These are phyloP conservation scores for Penicillium bovifimosum DNA, from an alignment of 495 filamentous ascomycete genomes.

Conservation along the genomic window DNA sequence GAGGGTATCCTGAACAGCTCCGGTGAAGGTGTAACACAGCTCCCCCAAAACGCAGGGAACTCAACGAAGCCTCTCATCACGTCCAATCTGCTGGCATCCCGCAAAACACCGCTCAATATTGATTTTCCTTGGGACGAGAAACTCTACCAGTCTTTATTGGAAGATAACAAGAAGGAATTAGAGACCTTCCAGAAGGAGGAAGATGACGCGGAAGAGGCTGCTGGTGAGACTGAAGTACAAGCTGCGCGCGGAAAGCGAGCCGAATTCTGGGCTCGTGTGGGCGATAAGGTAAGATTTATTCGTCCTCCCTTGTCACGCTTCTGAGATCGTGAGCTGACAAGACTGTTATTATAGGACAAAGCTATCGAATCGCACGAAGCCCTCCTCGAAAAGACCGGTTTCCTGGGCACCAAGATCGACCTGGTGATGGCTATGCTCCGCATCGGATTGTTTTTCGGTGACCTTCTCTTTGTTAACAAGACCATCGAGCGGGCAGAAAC, in stretches of 20 bases:
- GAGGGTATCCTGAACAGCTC: slow-evolving; percentile 80
- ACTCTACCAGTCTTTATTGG: slow-evolving; percentile 76
- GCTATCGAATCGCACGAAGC: slow-evolving; percentile 86
- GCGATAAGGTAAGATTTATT: slow-evolving; percentile 72
- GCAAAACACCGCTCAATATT: slow-evolving; percentile 53
- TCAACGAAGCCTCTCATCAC: slow-evolving; percentile 50
- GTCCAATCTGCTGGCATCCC: slow-evolving; percentile 65
- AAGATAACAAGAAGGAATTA: slow-evolving; percentile 86
- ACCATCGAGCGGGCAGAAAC: slow-evolving; percentile 84
- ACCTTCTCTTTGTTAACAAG: slow-evolving; percentile 86
- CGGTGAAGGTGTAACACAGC: slow-evolving; percentile 63
- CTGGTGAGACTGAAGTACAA: slow-evolving; percentile 91
- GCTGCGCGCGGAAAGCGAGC: slow-evolving; percentile 90
- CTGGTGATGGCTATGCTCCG: slow-evolving; percentile 93
- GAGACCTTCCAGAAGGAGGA: slow-evolving; percentile 92
- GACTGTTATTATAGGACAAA: slow-evolving; percentile 62
- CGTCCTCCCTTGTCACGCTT: neutral
- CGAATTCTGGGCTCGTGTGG: slow-evolving; percentile 89
- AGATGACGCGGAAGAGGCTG: slow-evolving; percentile 88
- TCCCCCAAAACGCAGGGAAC: slow-evolving; percentile 49
- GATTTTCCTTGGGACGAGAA: slow-evolving; percentile 84
- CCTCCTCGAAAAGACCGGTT: slow-evolving; percentile 87
- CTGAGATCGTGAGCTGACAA: slow-evolving; percentile 9
- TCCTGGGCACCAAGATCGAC: slow-evolving; percentile 94
- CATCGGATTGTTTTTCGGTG: slow-evolving; percentile 90